Conservation (phyloP, 2,329 filamentous ascomycete species). For the Colletotrichum chrysophilum region DNA sequence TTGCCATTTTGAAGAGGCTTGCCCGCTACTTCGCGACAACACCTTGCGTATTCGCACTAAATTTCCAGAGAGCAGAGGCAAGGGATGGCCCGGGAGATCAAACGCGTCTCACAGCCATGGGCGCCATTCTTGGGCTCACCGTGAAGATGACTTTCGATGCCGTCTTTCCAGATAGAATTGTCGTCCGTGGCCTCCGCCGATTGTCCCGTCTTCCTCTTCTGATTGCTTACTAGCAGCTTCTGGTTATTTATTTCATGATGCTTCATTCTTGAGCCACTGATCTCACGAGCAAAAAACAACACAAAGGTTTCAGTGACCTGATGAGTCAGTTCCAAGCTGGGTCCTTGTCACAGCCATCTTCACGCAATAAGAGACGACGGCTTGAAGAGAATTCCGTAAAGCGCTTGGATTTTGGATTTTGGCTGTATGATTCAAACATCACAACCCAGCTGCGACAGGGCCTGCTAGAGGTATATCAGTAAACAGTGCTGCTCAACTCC, state of each 20-base stretch:
- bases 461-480: too few relatives aligned
- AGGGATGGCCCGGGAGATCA: background rate
- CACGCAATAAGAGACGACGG: accelerated
- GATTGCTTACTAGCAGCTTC: background rate
- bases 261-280: accelerated
- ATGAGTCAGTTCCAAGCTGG: accelerated
- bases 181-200: too few relatives aligned
- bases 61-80: background rate
- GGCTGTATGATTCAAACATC: accelerated
- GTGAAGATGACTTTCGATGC: accelerated
- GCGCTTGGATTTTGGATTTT: accelerated
- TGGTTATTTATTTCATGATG: accelerated
- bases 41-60: background rate
- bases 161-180: background rate
- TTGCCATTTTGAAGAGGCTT: background rate
- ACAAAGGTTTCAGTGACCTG: background rate
- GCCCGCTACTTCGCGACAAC: background rate
- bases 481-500: background rate
- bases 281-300: background rate
- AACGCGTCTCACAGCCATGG: background rate
- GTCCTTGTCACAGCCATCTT: background rate
- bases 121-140: accelerated
- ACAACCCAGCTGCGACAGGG: background rate
- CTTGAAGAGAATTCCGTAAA: background rate
- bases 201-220: accelerated